phyloP scores from a whole-genome alignment of 2,329 filamentous ascomycete species.

The Macrophomina pseudophaseolina region DNA sequence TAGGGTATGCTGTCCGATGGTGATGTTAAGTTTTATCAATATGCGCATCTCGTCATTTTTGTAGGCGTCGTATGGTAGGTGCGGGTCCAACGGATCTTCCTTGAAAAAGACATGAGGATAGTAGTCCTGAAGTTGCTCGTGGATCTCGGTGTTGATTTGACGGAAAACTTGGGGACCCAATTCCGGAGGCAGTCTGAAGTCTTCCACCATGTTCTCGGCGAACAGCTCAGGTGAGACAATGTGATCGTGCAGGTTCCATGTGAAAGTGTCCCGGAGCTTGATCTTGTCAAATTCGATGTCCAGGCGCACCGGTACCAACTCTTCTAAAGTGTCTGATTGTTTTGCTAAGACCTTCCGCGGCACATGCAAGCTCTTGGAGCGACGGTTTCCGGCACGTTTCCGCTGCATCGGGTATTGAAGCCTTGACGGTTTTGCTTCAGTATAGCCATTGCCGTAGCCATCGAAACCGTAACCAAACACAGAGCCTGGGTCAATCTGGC shows the following conservation, averaged over 20 bases:
- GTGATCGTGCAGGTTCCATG: slow-evolving; percentile 96
- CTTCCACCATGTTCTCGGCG: slow-evolving; percentile 87
- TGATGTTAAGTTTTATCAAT: slow-evolving; percentile 94
- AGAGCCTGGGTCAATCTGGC: slow-evolving; percentile 61
- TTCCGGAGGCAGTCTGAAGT: slow-evolving; percentile 77
- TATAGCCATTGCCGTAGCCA: slow-evolving; percentile 86
- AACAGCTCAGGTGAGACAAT: slow-evolving; percentile 81
- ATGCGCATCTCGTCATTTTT: slow-evolving; percentile 99
- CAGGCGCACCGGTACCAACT: slow-evolving; percentile 86
- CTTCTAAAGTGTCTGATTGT: slow-evolving; percentile 89
- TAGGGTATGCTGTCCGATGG: slow-evolving; percentile 90
- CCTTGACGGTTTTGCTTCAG: slow-evolving; percentile 69
- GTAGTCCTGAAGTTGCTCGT: slow-evolving; percentile 90
- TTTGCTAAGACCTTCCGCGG: slow-evolving; percentile 77
- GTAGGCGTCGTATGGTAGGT: slow-evolving; percentile 89
- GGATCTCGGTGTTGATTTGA: slow-evolving; percentile 75
- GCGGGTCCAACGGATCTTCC: slow-evolving; percentile 87
- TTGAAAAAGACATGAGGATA: slow-evolving; percentile 90
- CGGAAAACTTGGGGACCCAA: slow-evolving; percentile 60
- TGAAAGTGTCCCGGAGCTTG: slow-evolving; percentile 95
- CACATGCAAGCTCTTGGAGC: slow-evolving; percentile 74
- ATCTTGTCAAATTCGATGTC: slow-evolving; percentile 97
- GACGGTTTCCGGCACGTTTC: slow-evolving; percentile 75
- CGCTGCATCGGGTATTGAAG: slow-evolving; percentile 82
- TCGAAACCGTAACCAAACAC: slow-evolving; percentile 76